Conservation (phyloP, 1,284 basidiomycete genomes). For the Sparassis latifolia region DNA sequence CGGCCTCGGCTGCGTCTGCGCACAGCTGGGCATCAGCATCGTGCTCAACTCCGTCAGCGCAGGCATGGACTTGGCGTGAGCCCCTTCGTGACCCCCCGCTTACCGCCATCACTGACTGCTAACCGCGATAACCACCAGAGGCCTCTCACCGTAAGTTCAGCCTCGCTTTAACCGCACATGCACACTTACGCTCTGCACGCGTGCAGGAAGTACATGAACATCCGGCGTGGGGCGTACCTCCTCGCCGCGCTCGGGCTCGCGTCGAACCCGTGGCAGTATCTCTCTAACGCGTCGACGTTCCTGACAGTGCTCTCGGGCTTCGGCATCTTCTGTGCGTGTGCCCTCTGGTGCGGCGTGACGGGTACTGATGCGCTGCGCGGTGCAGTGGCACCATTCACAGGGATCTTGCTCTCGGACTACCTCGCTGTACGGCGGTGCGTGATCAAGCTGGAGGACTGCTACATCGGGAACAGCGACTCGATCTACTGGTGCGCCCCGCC, state of each 20-base stretch:
- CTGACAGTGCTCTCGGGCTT: constrained; percentile 1
- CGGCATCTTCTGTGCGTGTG: constrained; percentile 1
- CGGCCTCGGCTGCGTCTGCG: constrained; percentile 4
- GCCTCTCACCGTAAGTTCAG: constrained; percentile 3
- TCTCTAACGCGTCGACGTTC: constrained; percentile 3
- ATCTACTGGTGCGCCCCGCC: constrained; percentile 1
- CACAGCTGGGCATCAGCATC: constrained; percentile 5
- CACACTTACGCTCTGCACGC: not conserved
- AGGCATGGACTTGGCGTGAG: constrained; percentile 7
- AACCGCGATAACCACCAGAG: not conserved
- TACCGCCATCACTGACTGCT: not conserved
- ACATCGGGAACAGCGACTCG: constrained; percentile 2
- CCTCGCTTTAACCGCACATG: not conserved
- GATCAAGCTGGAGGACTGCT: constrained; percentile 5
- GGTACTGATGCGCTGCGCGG: not conserved
- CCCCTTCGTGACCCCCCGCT: not conserved
- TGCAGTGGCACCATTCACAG: constrained; percentile 3
- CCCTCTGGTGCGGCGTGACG: not conserved
- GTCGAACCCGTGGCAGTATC: constrained; percentile 6
- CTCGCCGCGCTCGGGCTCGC: constrained; percentile 3
- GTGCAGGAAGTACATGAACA: constrained; percentile 5
- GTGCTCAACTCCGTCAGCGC: constrained; percentile 6
- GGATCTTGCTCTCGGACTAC: constrained; percentile 5
- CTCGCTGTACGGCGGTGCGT: constrained; percentile 3
- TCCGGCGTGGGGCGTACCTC: constrained; percentile 5